Evolutionary conservation across 139 green algal genomes (phyloP).

Genomic region (Micromonas pusilla): DNA sequence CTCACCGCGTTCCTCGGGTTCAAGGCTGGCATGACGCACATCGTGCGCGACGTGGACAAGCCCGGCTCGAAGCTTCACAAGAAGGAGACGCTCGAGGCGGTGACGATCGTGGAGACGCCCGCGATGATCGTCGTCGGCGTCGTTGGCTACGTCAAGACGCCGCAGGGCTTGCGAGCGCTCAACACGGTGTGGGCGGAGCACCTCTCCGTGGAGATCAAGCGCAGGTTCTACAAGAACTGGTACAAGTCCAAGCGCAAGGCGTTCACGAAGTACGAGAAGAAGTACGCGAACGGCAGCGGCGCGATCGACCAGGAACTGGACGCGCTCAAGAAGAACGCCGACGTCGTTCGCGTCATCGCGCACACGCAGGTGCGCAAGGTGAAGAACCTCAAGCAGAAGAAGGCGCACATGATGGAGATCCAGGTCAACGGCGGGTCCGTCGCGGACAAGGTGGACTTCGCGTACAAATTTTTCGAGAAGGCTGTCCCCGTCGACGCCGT

Average conservation of each 20-base stretch:
- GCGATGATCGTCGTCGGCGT: constrained; percentile 96
- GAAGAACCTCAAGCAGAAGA: constrained; percentile 71
- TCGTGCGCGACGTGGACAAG: constrained; percentile 97
- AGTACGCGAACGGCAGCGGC: constrained; percentile 86
- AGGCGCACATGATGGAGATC: constrained; percentile 98
- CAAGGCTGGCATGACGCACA: constrained; percentile 96
- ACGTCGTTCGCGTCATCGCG: constrained; percentile 76
- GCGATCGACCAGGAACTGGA: constrained; percentile 83
- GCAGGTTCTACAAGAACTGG: constrained; percentile 97
- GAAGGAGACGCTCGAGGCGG: constrained; percentile 96
- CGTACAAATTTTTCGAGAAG: constrained; percentile 89
- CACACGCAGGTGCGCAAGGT: constrained; percentile 82
- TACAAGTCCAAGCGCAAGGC: constrained; percentile 99
- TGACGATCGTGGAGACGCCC: constrained; percentile 95
- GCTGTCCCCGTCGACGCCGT: constrained; percentile 73
- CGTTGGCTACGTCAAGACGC: constrained; percentile 93
- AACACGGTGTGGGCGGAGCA: constrained; percentile 97
- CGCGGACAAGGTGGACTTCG: constrained; percentile 95
- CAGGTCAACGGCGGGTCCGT: constrained; percentile 88
- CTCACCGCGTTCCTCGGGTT: constrained; percentile 95
- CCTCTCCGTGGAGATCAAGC: constrained; percentile 85
- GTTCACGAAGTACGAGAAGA: constrained; percentile 96
- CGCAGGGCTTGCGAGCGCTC: constrained; percentile 78
- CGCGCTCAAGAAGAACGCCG: constrained; percentile 90
- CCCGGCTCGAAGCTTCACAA: constrained; percentile 99